phyloP scores from a whole-genome alignment of 306 rosid species.

The Gynostemma pentaphyllum region DNA sequence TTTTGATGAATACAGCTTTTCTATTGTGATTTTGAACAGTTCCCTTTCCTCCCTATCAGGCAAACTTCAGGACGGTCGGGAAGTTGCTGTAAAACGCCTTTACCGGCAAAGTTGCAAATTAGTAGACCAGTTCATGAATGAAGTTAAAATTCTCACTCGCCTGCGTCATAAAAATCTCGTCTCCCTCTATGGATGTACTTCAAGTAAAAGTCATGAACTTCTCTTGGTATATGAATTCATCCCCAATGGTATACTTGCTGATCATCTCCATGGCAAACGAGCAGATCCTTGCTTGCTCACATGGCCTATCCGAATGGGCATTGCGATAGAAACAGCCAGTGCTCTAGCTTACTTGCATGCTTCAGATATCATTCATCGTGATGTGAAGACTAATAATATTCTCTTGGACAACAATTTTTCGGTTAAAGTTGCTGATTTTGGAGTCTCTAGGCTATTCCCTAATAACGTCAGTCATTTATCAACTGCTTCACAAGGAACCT shows the following conservation, averaged over 20 bases:
- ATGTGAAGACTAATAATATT: slow-evolving; percentile 66
- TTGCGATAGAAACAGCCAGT: slow-evolving; percentile 55
- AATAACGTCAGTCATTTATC: slow-evolving; percentile 49
- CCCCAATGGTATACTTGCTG: slow-evolving; percentile 63
- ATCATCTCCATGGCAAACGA: slow-evolving; percentile 57
- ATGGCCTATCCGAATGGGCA: slow-evolving; percentile 49
- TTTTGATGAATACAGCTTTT: not conserved
- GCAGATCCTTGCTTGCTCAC: slow-evolving; percentile 24
- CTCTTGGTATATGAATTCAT: slow-evolving; percentile 66
- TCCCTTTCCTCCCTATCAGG: slow-evolving; percentile 30
- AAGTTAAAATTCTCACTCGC: slow-evolving; percentile 44
- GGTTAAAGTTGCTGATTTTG: slow-evolving; percentile 71
- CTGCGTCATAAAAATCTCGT: slow-evolving; percentile 55
- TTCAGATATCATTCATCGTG: slow-evolving; percentile 59
- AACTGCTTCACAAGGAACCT: slow-evolving; percentile 73
- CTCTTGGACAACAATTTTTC: slow-evolving; percentile 39
- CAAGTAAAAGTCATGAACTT: slow-evolving; percentile 44
- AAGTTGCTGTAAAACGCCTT: slow-evolving; percentile 68
- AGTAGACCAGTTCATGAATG: slow-evolving; percentile 50
- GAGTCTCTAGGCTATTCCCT: slow-evolving; percentile 59
- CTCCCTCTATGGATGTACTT: slow-evolving; percentile 66
- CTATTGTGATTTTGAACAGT: not conserved
- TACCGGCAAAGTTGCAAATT: slow-evolving; percentile 41
- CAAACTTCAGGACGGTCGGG: slow-evolving; percentile 61
- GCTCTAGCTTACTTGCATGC: slow-evolving; percentile 69